These are phyloP conservation scores for Grifola frondosa DNA, from an alignment of 1,284 basidiomycete species.

Conservation along the genomic window DNA sequence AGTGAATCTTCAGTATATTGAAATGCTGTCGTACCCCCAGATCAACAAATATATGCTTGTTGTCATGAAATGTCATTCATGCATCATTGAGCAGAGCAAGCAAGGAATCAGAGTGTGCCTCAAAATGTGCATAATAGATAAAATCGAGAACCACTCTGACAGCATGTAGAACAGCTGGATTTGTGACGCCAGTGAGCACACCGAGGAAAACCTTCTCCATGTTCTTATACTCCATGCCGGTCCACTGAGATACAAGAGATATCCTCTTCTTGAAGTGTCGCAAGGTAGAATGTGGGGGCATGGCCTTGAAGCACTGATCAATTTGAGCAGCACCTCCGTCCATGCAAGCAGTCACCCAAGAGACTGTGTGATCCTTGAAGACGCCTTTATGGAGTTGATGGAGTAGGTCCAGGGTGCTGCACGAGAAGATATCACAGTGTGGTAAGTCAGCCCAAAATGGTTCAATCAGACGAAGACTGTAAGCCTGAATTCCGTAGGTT, in stretches of 20 bases:
- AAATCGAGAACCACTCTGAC: constrained; percentile 27
- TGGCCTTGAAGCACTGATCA: constrained; percentile 17
- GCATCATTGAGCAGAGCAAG: constrained; percentile 8
- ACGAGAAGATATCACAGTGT: constrained; percentile 19
- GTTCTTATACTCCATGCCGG: constrained; percentile 24
- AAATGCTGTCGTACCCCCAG: constrained; percentile 18
- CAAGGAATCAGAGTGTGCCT: constrained; percentile 13
- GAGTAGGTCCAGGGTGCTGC: constrained; percentile 22
- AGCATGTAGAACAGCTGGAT: constrained; percentile 6
- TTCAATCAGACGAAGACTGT: constrained; percentile 3
- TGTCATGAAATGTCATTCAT: constrained; percentile 18
- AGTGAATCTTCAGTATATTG: constrained; percentile 31
- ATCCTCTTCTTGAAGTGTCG: constrained; percentile 24
- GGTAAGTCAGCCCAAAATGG: constrained; percentile 25
- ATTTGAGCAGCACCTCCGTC: constrained; percentile 13
- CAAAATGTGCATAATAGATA: constrained; percentile 20
- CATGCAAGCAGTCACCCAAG: constrained; percentile 15
- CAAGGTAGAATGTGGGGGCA: constrained; percentile 16
- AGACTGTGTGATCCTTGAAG: constrained; percentile 27
- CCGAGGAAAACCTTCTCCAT: constrained; percentile 22
- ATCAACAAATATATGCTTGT: constrained; percentile 24
- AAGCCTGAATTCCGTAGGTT: constrained; percentile 2
- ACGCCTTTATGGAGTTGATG: constrained; percentile 30
- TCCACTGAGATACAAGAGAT: constrained; percentile 20
- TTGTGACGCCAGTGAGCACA: constrained; percentile 15